Evolutionary conservation across 2,329 filamentous ascomycete species (phyloP), one percentile per base, ranked within the genome.

Genomic region (Annulohypoxylon truncatum): DNA sequence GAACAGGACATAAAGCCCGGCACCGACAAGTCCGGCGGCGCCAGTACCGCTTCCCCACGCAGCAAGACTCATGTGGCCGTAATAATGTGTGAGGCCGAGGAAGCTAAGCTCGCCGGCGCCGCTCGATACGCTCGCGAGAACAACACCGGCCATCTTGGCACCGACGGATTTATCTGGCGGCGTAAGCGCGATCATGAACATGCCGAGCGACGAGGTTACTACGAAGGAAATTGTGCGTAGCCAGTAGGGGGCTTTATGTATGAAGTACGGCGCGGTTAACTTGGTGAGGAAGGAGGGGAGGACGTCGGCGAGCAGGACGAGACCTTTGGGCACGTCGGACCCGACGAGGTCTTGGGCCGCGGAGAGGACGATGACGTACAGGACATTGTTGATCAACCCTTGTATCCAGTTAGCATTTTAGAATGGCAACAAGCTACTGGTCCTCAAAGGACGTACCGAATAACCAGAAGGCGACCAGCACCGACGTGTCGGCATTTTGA

Each of bases 331-430:
- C 1, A 97, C 85, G 69, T 84, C 79, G 29, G 92, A 90, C 33
- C 95, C 95, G 73, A 98, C 96, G 67, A 99, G 92, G 76, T 99
- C 96, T 74, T 97, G 92, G 2, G 96, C 96, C 33, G 96, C 92
- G 28, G 94, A 96, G 74, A 99, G 91, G 77, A 98, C 96, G 78
- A 98, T 92, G 60, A 98, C 95, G 80, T 97, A 98, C 81, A 97
- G 91, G 72, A 98, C 93, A 82, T 98, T 98, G 81, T 99, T 98
- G 77, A 98, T 96, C 15, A 96, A 82, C 55, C 93, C 93, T 95
- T 53, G 18, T 33, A 47, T 48, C 22, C n/a, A n/a, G n/a, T n/a
- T n/a, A n/a, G n/a, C n/a, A n/a, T n/a, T n/a, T n/a, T n/a, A n/a
- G n/a, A n/a, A n/a, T n/a, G n/a, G n/a, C n/a, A n/a, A n/a, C n/a